phyloP scores from a whole-genome alignment of 208 protist species.

The Leishmania martiniquensis region DNA sequence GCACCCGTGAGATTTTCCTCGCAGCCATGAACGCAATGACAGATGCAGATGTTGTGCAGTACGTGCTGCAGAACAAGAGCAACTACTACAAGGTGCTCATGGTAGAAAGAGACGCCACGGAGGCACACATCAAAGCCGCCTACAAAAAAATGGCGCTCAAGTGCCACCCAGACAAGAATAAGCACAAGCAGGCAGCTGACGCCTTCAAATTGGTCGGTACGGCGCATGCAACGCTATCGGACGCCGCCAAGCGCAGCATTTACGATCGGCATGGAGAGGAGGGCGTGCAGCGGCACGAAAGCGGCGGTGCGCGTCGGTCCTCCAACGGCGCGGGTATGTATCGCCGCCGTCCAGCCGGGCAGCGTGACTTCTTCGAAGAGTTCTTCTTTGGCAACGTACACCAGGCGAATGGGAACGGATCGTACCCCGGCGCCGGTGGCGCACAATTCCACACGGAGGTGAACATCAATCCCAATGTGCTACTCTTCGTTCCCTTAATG shows the following conservation, averaged over 20 bases:
- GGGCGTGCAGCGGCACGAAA: constrained; percentile 87
- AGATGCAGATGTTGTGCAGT: constrained; percentile 68
- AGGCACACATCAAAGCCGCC: constrained; percentile 74
- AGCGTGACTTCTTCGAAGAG: constrained; percentile 77
- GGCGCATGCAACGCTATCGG: constrained; percentile 73
- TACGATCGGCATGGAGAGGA: constrained; percentile 84
- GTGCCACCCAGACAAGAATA: constrained; percentile 94
- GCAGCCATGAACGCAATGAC: constrained; percentile 63
- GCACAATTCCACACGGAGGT: constrained; percentile 42
- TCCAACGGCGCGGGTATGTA: constrained; percentile 20
- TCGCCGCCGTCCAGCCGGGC: constrained; percentile 16
- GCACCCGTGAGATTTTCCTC: neutral
- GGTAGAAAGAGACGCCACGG: constrained; percentile 54
- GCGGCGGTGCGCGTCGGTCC: constrained; percentile 33
- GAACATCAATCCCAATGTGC: constrained; percentile 50
- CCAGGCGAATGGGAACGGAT: neutral
- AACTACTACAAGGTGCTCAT: constrained; percentile 89
- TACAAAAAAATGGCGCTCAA: constrained; percentile 91
- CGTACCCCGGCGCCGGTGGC: constrained; percentile 1
- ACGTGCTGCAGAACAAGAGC: constrained; percentile 71
- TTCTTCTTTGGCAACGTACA: constrained; percentile 62
- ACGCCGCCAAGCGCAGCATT: constrained; percentile 76
- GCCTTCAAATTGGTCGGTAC: constrained; percentile 91
- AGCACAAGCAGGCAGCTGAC: constrained; percentile 70
- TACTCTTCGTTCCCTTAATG: constrained; percentile 71